phyloP scores from a whole-genome alignment of 2,329 filamentous ascomycete genomes.

The Dactylonectria macrodidyma region DNA sequence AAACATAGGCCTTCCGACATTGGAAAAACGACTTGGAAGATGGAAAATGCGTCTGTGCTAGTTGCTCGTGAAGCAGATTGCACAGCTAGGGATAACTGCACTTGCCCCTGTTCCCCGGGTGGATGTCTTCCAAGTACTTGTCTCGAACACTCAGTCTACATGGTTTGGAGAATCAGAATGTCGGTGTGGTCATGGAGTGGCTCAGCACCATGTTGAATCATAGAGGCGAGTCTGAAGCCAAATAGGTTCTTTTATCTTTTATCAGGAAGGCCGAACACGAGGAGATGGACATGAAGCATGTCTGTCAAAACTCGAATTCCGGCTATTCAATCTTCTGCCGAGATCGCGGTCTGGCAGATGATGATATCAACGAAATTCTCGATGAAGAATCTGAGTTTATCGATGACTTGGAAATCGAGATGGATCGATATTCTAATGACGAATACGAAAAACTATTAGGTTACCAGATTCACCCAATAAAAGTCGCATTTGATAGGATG shows the following conservation, averaged over 20 bases:
- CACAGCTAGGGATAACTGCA: too few relatives aligned
- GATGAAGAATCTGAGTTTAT: conserved; percentile 17
- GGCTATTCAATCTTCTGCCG: not conserved
- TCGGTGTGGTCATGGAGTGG: too few relatives aligned
- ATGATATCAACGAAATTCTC: conserved; percentile 3
- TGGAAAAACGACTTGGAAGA: too few relatives aligned
- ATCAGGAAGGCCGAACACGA: not conserved
- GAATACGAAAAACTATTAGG: not conserved
- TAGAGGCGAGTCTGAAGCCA: not conserved
- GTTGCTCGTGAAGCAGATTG: too few relatives aligned
- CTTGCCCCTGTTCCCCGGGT: too few relatives aligned
- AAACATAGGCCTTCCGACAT: too few relatives aligned
- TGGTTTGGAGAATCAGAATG: too few relatives aligned
- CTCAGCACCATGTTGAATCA: too few relatives aligned
- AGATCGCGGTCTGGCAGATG: not conserved
- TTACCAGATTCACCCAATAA: not conserved
- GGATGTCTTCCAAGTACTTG: too few relatives aligned
- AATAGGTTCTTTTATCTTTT: not conserved
- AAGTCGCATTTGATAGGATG: not conserved
- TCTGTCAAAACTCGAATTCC: conserved; percentile 1
- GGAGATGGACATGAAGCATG: conserved; percentile 4
- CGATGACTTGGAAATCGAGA: not conserved
- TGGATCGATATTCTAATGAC: not conserved
- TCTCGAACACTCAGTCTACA: too few relatives aligned
- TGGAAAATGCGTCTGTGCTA: too few relatives aligned